Evolutionary conservation across 23 red algal species (phyloP).

Genomic region (Gracilaria gracilis): DNA sequence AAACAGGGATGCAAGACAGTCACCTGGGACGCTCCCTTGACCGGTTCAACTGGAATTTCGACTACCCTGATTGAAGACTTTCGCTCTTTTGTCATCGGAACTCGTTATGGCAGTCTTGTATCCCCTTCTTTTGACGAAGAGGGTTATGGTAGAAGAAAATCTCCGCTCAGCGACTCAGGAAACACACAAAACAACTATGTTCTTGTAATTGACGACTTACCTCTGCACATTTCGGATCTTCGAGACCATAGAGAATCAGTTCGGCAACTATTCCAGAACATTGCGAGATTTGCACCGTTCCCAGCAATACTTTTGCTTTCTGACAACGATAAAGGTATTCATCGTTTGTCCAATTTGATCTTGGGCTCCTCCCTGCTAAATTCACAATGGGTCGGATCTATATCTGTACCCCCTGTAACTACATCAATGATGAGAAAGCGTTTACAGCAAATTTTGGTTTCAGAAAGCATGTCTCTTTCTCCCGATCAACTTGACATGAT

Average conservation of each 20-base stretch:
- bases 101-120: conserved; percentile 40
- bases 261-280: conserved; percentile 29
- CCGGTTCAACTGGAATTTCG: conserved; percentile 9
- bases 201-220: conserved; percentile 67
- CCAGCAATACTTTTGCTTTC: conserved; percentile 60
- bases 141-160: neutral
- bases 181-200: neutral
- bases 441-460: conserved; percentile 17
- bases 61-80: conserved; percentile 53
- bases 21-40: conserved; percentile 55
- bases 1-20: conserved; percentile 13
- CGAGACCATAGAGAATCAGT: conserved; percentile 1
- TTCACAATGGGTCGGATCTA: conserved; percentile 33
- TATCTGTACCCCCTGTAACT: conserved; percentile 49
- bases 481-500: conserved; percentile 27
- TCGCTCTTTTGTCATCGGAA: conserved; percentile 57
- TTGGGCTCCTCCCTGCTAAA: conserved; percentile 32
- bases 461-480: neutral
- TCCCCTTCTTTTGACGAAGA: neutral
- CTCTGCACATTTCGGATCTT: conserved; percentile 32
- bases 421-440: conserved; percentile 40
- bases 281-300: conserved; percentile 42
- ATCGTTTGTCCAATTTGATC: conserved; percentile 14
- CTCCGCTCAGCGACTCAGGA: neutral
- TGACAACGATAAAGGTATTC: conserved; percentile 54